Evolutionary conservation across 805 yeast genomes (phyloP), one percentile per base, ranked within the genome.

Genomic region (Zygoascus biomembranicola): DNA sequence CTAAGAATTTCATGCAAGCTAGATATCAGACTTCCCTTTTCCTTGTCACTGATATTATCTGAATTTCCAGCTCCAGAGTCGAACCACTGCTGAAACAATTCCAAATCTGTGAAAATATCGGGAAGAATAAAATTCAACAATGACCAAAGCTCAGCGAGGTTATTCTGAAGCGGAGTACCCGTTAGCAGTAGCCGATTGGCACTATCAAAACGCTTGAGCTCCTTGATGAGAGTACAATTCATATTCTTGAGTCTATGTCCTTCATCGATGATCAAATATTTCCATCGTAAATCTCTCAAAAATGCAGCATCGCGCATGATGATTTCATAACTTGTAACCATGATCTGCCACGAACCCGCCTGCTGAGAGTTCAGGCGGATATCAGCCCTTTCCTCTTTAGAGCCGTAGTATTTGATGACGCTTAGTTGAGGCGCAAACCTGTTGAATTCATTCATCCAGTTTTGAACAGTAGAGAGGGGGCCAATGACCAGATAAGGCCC

Each of bases 111-210:
- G 66, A 92, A 92, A 31, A 94, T 86, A 62, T 90, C 97, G 0
- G 99, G 99, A 50, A 92, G 72, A 37, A 94, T 84, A 64, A 92
- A 92, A 65, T 94, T 94, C 52, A 92, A 73, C 54, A 94, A 72
- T 0, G 97, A 85, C 98, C 98, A 92, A 41, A 94, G 71, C 69
- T 94, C 98, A 51, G 85, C 79, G 54, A 92, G 72, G 63, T 90
- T 92, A 66, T 92, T 92, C 67, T 92, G 99, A 51, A 92, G 73
- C 0, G 99, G 98, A 0, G 99, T 92, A n/a, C 99, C 99, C 0
- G 99, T 92, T 13, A 92, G 71, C 28, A 92, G 71, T 47, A 92
- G 72, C 57, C 97, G 73, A 64, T 92, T 92, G 14, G 77, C 72
- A 5, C 73, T 60, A 20, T 71, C 68, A 41, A 88, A 75, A 57